These are phyloP conservation scores for Collybiopsis confluens DNA, from an alignment of 768 basidiomycete genomes.

Conservation along the genomic window DNA sequence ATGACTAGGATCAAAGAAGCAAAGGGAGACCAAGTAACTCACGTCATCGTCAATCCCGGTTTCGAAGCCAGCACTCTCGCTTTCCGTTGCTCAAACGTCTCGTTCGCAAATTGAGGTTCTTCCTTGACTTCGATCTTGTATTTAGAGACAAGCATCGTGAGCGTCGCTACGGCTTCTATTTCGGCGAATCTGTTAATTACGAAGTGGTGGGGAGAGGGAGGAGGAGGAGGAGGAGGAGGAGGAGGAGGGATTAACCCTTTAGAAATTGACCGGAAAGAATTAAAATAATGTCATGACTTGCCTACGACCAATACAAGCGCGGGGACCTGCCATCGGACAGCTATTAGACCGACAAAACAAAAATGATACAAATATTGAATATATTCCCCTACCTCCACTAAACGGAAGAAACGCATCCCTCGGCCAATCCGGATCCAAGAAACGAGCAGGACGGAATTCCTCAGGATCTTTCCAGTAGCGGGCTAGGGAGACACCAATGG, in stretches of 20 bases:
- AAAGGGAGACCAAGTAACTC: background rate
- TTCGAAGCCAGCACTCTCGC: conserved; percentile 33
- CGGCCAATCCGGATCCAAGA: conserved; percentile 43
- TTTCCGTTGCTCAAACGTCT: conserved; percentile 43
- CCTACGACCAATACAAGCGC: conserved; percentile 44
- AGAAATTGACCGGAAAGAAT: background rate
- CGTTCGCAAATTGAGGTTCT: conserved; percentile 42
- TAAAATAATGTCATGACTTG: conserved; percentile 13
- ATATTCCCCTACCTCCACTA: conserved; percentile 32
- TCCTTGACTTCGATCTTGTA: conserved; percentile 48
- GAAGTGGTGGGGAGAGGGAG: no score
- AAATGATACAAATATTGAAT: background rate
- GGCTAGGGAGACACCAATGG: conserved; percentile 37
- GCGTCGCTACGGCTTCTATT: conserved; percentile 44
- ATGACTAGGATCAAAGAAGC: background rate
- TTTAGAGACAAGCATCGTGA: conserved; percentile 43
- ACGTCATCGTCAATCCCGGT: conserved; percentile 21
- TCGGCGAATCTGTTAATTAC: conserved; percentile 57
- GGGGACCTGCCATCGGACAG: no score
- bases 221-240: no score
- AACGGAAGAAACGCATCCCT: conserved; percentile 54
- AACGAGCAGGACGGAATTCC: conserved; percentile 35
- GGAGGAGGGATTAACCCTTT: no score
- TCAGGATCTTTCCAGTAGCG: conserved; percentile 54
- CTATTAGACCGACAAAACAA: no score